phyloP scores from a whole-genome alignment of 2,329 filamentous ascomycete genomes.

The Pseudocercospora macadamiae region DNA sequence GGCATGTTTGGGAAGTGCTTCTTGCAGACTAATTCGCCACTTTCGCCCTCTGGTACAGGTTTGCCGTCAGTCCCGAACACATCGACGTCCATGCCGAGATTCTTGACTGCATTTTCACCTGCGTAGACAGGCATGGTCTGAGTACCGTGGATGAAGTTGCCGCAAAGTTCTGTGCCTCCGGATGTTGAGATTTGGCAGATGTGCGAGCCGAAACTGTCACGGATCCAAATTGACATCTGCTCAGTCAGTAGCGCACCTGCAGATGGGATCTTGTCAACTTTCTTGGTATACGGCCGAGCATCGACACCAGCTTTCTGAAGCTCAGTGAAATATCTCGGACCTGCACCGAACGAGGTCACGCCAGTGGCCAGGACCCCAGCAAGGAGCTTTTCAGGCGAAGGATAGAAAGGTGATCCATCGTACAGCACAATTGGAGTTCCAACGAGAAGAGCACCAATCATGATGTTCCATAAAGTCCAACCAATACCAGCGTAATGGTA shows the following conservation, averaged over 20 bases:
- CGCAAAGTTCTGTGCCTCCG: conserved; percentile 75
- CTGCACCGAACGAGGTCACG: conserved; percentile 72
- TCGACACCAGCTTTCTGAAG: conserved; percentile 54
- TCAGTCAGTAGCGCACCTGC: conserved; percentile 10
- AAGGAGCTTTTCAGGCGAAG: conserved; percentile 64
- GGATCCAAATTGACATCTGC: conserved; percentile 5
- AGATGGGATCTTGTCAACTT: conserved; percentile 11
- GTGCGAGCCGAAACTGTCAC: conserved; percentile 3
- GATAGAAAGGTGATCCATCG: conserved; percentile 76
- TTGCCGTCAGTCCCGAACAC: conserved; percentile 60
- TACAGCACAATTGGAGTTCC: conserved; percentile 69
- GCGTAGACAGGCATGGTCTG: conserved; percentile 66
- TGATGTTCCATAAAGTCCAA: conserved; percentile 81
- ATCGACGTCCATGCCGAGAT: conserved; percentile 55
- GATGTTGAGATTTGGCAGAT: conserved; percentile 54
- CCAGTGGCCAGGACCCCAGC: conserved; percentile 62
- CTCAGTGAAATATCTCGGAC: conserved; percentile 74
- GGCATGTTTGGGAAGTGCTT: conserved; percentile 74
- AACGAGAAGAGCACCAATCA: conserved; percentile 59
- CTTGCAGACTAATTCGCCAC: conserved; percentile 72
- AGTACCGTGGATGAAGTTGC: conserved; percentile 65
- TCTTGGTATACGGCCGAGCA: conserved; percentile 6
- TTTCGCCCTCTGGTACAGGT: conserved; percentile 62
- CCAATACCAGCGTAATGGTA: conserved; percentile 53
- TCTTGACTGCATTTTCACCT: conserved; percentile 57